A percentile compares a stretch with the other conserved stretches of the same genome.
Evolutionary conservation across 2,329 filamentous ascomycete species (phyloP).

Genomic region (Phialophora verrucosa): DNA sequence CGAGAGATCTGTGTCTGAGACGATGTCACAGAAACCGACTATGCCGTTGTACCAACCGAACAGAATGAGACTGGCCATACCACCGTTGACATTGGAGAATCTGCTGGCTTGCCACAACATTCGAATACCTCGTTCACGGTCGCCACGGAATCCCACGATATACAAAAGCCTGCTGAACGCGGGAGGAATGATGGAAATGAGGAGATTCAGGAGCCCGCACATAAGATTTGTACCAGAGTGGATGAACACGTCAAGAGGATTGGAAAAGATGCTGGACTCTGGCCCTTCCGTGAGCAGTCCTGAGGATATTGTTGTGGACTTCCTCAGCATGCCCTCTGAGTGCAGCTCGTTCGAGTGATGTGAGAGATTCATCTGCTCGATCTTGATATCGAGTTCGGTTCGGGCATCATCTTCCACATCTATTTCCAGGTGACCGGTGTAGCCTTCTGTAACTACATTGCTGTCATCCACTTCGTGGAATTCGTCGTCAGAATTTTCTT

Average conservation of each 20-base stretch:
- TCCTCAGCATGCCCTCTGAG: slow-evolving; percentile 26
- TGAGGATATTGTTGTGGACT: slow-evolving; percentile 27
- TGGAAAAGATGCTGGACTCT: slow-evolving; percentile 69
- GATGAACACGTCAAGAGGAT: slow-evolving; percentile 83
- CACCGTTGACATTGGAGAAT: slow-evolving; percentile 90
- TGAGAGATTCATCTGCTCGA: slow-evolving; percentile 31
- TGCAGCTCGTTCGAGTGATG: slow-evolving; percentile 25
- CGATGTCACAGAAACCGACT: slow-evolving; percentile 84
- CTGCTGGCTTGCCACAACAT: slow-evolving; percentile 91
- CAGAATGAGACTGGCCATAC: slow-evolving; percentile 76
- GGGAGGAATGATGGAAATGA: slow-evolving; percentile 92
- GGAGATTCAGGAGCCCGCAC: slow-evolving; percentile 81
- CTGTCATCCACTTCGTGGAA: slow-evolving; percentile 63
- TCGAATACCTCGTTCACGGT: slow-evolving; percentile 77
- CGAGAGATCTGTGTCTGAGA: slow-evolving; percentile 60
- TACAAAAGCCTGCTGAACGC: slow-evolving; percentile 85
- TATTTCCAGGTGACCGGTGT: slow-evolving; percentile 54
- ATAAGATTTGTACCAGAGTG: slow-evolving; percentile 89
- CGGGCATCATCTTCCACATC: slow-evolving; percentile 40
- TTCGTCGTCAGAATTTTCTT: slow-evolving; percentile 53
- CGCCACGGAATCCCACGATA: slow-evolving; percentile 88
- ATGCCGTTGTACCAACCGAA: slow-evolving; percentile 89
- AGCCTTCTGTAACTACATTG: slow-evolving; percentile 53
- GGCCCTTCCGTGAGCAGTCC: slow-evolving; percentile 55
- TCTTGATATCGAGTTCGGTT: slow-evolving; percentile 34